phyloP scores from a whole-genome alignment of 371 early-diverging fungal genomes.

The Rhizopus delemar region DNA sequence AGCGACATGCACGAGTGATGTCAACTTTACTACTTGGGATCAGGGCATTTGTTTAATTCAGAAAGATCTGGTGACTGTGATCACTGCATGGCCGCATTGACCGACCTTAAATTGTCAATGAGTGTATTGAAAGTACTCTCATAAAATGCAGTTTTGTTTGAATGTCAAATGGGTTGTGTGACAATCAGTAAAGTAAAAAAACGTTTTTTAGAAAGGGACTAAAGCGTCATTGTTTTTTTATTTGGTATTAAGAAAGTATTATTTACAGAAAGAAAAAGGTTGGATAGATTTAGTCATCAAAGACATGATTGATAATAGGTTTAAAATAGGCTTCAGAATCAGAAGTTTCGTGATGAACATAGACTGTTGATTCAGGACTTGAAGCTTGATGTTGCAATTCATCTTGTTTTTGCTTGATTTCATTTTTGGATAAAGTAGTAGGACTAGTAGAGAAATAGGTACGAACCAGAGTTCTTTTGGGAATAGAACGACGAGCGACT shows the following conservation, averaged over 20 bases:
- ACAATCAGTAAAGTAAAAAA: too few species aligned
- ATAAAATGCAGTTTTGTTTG: too few species aligned
- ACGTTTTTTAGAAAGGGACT: too few species aligned
- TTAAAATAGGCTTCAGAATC: constrained; percentile 20
- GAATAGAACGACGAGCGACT: neutral
- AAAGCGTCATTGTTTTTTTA: neutral
- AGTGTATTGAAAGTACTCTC: too few species aligned
- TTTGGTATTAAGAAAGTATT: neutral
- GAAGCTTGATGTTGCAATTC: constrained; percentile 15
- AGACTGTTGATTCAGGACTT: constrained; percentile 15
- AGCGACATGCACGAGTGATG: too few species aligned
- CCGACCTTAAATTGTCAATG: too few species aligned
- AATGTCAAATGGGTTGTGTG: too few species aligned
- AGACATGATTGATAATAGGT: constrained; percentile 32
- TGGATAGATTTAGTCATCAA: constrained; percentile 21
- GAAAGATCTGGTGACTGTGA: too few species aligned
- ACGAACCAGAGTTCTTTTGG: constrained; percentile 1
- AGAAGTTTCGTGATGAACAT: constrained; percentile 24
- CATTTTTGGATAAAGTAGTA: constrained; percentile 1
- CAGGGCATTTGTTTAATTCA: too few species aligned
- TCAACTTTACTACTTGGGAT: too few species aligned
- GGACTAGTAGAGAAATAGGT: constrained; percentile 8
- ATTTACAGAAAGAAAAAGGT: neutral
- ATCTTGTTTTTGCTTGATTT: neutral
- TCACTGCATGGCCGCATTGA: too few species aligned